Evolutionary conservation across 768 basidiomycete species (phyloP), one percentile per base, ranked within the genome.

Genomic region (Leucocoprinus leucothites): DNA sequence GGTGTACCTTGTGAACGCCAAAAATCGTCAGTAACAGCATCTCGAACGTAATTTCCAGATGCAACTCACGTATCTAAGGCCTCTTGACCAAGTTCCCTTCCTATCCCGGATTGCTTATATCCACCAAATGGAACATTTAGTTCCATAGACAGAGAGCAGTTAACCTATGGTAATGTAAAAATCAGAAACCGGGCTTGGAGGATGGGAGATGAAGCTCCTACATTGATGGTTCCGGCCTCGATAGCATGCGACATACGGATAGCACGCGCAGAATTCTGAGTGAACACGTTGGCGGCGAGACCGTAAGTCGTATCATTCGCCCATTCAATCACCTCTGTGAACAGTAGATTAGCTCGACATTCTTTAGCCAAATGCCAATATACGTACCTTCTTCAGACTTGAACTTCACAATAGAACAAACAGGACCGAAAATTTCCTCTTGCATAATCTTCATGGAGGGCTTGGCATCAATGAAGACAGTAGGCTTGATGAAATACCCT

Each of bases 281-380:
- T 80, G 75, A 90, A 90, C 49, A 94, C 81, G 7, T 87, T 84
- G 2, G 85, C 83, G 6, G 89, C 90, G 25, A 94, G 80, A 42
- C 92, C 92, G 71, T 92, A 91, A 1, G 47, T 75, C 0, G 85
- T 84, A 66, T 91, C 82, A 71, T 94, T 94, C 41, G 89, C 90
- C 65, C 78, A 73, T 40, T 67, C 68, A 51, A 84, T 63, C 40
- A 75, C 79, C 47, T 85, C 42, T 43, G 48, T 31, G 31, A 0
- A 13, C 34, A 48, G 46, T 18, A 4, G 21, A 9, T 9, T 8
- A 34, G 18, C 5, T n/a, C 3, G 18, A 16, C 1, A 48, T 24
- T 11, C 25, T 19, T 9, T 35, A 7, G 24, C 5, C n/a, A 11
- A 16, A n/a, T 16, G 19, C 14, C 13, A 3, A 18, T 14, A 2